Conservation (phyloP, 1,284 basidiomycete species). For the Melampsora abietis-canadensis region DNA sequence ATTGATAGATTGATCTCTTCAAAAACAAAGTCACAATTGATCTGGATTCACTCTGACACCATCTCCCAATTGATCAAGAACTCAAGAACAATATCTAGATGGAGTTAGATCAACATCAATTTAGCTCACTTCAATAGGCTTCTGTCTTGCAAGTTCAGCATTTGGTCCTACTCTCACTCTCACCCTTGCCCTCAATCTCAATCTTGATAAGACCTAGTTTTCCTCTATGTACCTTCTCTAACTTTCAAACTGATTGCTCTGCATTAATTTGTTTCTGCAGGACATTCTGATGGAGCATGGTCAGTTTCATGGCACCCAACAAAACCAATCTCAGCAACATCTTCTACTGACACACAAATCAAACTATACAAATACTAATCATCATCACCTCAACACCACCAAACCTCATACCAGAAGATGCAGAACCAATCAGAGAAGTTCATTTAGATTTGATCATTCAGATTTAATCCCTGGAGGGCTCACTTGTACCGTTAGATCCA, state of each 20-base stretch:
- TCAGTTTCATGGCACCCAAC: constrained; percentile 37
- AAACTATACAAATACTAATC: constrained; percentile 45
- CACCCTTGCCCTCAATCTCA: too few species aligned
- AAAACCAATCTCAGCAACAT: constrained; percentile 28
- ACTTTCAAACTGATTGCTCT: background rate
- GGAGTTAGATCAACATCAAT: background rate
- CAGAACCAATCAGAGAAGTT: constrained; percentile 48
- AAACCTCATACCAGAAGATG: constrained; percentile 25
- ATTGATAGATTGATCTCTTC: too few species aligned
- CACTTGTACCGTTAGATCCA: constrained; percentile 78
- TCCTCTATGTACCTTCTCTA: background rate
- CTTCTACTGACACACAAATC: constrained; percentile 50
- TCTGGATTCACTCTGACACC: background rate
- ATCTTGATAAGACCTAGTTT: background rate
- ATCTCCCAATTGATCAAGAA: background rate
- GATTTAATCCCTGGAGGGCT: constrained; percentile 67
- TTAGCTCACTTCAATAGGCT: background rate
- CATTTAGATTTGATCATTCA: constrained; percentile 44
- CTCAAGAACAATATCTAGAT: background rate
- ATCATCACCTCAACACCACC: constrained; percentile 40
- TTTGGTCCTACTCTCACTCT: background rate
- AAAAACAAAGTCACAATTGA: background rate
- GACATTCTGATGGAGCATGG: constrained; percentile 39
- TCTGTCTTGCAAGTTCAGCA: background rate
- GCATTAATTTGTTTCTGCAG: background rate